Conservation (phyloP, 805 yeast genomes). For the Ogataea allantospora region DNA sequence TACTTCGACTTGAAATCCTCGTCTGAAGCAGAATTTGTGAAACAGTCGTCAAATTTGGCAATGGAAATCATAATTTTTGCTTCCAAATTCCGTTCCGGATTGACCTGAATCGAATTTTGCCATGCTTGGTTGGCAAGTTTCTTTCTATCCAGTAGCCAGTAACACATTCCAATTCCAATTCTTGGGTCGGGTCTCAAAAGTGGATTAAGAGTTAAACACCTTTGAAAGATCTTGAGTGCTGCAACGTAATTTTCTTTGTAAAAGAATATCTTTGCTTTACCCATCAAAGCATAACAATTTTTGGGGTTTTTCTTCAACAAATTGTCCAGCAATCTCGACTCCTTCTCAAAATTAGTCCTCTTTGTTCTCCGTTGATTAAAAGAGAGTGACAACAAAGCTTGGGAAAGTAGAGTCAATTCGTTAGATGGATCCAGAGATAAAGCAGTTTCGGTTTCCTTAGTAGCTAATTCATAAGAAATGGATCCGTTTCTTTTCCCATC, state of each 20-base stretch:
- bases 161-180: slow-evolving; percentile 91
- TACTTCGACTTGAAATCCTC: slow-evolving; percentile 63
- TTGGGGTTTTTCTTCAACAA: slow-evolving; percentile 52
- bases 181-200: slow-evolving; percentile 85
- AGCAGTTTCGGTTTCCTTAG: slow-evolving; percentile 42
- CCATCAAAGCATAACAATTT: slow-evolving; percentile 74
- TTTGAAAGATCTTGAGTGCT: slow-evolving; percentile 82
- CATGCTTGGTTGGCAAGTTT: slow-evolving; percentile 78
- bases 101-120: slow-evolving; percentile 71
- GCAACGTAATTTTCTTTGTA: slow-evolving; percentile 67
- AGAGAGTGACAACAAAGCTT: slow-evolving; percentile 61
- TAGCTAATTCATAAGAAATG: slow-evolving; percentile 28
- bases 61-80: slow-evolving; percentile 67
- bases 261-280: slow-evolving; percentile 79
- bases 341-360: slow-evolving; percentile 64
- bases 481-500: slow-evolving; percentile 32
- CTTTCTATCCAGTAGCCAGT: slow-evolving; percentile 81
- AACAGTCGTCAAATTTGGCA: slow-evolving; percentile 63
- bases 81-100: slow-evolving; percentile 50
- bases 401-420: slow-evolving; percentile 56
- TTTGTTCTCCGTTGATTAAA: slow-evolving; percentile 64
- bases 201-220: slow-evolving; percentile 73
- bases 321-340: slow-evolving; percentile 65
- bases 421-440: slow-evolving; percentile 43
- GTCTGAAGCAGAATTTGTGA: slow-evolving; percentile 54